phyloP scores from a whole-genome alignment of 192 early-diverging fungal species.

The Coemansia guatemalensis region DNA sequence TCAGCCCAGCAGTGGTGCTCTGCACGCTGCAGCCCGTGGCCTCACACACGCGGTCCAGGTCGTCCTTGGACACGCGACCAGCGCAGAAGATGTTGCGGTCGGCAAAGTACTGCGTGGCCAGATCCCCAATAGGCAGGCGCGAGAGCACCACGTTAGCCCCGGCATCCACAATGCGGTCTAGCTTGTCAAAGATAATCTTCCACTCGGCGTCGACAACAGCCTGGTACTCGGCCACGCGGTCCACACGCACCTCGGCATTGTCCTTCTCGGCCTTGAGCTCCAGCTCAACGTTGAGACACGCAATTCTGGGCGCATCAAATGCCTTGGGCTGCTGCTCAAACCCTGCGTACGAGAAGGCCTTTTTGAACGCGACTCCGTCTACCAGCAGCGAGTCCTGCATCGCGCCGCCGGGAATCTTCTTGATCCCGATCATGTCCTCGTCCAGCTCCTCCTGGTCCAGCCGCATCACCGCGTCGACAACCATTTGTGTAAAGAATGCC shows the following conservation, averaged over 20 bases:
- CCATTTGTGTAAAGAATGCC: conserved; percentile 98
- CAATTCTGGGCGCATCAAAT: conserved; percentile 87
- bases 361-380: conserved; percentile 98
- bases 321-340: conserved; percentile 99
- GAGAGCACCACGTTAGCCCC: conserved; percentile 98
- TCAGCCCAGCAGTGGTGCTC: conserved; percentile 86
- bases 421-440: conserved; percentile 97
- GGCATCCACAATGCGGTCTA: conserved; percentile 91
- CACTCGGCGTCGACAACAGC: conserved; percentile 99
- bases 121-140: conserved; percentile 96
- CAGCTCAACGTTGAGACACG: conserved; percentile 95
- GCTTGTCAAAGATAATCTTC: conserved; percentile 98
- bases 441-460: conserved; percentile 96
- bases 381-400: conserved; percentile 98
- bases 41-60: conserved; percentile 90
- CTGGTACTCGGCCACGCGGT: conserved; percentile 97
- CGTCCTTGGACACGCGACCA: conserved; percentile 91
- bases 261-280: conserved; percentile 99
- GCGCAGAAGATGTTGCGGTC: conserved; percentile 99
- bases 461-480: conserved; percentile 92
- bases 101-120: conserved; percentile 99
- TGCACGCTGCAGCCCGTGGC: conserved; percentile 94
- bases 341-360: conserved; percentile 98
- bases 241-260: conserved; percentile 97
- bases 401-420: conserved; percentile 95